Evolutionary conservation across 495 filamentous ascomycete species (phyloP), one percentile per base, ranked within the genome.

Genomic region (Penicillium herquei): DNA sequence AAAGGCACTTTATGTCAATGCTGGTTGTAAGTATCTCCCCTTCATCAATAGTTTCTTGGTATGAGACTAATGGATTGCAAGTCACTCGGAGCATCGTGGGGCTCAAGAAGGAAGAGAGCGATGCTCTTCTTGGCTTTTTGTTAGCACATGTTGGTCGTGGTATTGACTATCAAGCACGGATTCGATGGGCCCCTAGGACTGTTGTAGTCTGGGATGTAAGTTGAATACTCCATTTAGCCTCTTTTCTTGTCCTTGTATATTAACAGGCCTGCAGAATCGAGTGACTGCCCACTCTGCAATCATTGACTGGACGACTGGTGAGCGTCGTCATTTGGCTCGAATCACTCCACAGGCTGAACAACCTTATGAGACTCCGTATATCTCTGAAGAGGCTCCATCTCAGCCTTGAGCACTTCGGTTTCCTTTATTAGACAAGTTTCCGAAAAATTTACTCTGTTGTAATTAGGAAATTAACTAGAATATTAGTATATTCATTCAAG

Each of bases 161-260:
- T 12, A 81, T 84, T 52, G 90, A 94, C 68, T 90, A 89, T 70
- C 91, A 95, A 57, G 81, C 80, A 9, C 81, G 90, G 7, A 79
- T 96, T 39, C 83, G 84, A 64, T 94, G 89, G 89, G 80, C 83
- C 37, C 77, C 82, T 6, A 79, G 81, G 31, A 92, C 88, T 1
- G 90, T 94, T 1, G 87, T 94, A 7, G 86, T 93, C 6, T 92
- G 88, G 88, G 89, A 93, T 75, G 77, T 78, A 69, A 70, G 76
- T 69, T 16, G 10, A 39, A 21, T 32, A 13, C 18, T 10, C 44
- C n/a, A 14, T 39, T 6, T 6, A 7, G 21, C 1, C 6, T 11
- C 3, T 9, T 9, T 18, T 21, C 7, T 3, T 13, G 14, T 7
- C 16, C 6, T 43, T 21, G 1, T 1, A 41, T 13, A 18, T 61